These are phyloP conservation scores for Stromatinia cepivora DNA, from an alignment of 2,329 filamentous ascomycete genomes.

Conservation along the genomic window DNA sequence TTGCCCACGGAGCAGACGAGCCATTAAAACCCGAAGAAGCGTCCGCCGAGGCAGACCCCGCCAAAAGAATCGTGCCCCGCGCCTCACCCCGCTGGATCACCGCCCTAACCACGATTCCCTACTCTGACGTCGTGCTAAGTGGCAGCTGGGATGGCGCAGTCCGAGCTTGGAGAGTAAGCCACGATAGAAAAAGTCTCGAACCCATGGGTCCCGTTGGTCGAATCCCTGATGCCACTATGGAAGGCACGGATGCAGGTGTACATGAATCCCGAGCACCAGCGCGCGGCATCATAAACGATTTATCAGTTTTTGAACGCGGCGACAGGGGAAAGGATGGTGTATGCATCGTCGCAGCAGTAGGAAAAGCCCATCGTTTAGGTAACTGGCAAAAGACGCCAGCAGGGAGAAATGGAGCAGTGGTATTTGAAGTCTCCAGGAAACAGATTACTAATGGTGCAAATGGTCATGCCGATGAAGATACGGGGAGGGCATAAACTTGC, in stretches of 20 bases:
- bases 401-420: slow-evolving; percentile 79
- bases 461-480: slow-evolving; percentile 21
- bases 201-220: slow-evolving; percentile 63
- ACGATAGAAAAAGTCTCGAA: slow-evolving; percentile 79
- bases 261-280: slow-evolving; percentile 20
- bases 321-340: slow-evolving; percentile 74
- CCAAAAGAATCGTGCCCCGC: slow-evolving; percentile 58
- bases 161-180: slow-evolving; percentile 78
- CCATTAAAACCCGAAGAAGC: slow-evolving; percentile 65
- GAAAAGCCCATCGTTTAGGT: slow-evolving; percentile 82
- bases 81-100: slow-evolving; percentile 86
- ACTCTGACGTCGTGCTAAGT: slow-evolving; percentile 84
- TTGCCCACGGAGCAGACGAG: slow-evolving; percentile 83
- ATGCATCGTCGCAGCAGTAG: slow-evolving; percentile 81
- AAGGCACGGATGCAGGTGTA: neutral
- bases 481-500: slow-evolving; percentile 3
- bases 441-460: slow-evolving; percentile 30
- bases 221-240: neutral
- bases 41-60: slow-evolving; percentile 69
- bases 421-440: slow-evolving; percentile 74
- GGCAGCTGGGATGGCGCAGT: slow-evolving; percentile 94
- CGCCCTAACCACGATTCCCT: slow-evolving; percentile 80
- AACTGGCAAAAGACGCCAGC: slow-evolving; percentile 64
- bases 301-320: slow-evolving; percentile 83
- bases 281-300: slow-evolving; percentile 80